Base-by-base conservation (phyloP, 1,139 yeast genomes). In the Pneumocystis carinii region DNA sequence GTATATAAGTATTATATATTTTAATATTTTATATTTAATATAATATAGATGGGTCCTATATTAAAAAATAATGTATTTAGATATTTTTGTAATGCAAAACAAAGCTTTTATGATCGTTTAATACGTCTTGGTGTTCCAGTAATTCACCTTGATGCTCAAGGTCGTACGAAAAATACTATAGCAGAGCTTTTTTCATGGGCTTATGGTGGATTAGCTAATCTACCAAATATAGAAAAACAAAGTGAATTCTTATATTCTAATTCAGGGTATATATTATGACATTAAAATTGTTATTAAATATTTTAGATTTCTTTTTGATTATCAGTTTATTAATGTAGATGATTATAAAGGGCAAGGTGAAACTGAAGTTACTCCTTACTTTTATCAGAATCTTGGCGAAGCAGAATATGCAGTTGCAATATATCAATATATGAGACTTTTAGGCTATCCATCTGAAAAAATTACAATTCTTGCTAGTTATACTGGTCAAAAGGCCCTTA, bases 401-500 rank as follows among this genome's bases (percentile, higher is more conserved):
- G 87, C 86, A 0, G 84, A 81, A 67, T 80, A 74, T 66, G 75
- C 79, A 15, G 81, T 81, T 10, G 72, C 74, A 0, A 67, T 83
- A 10, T 82, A 75, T 69, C 77, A 76, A 70, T 82, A 80, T 67
- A 73, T 83, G 79, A 69, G 79, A 32, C 68, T 76, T 2, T 66
- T 78, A 24, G 83, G 82, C 0, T 81, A 81, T 67, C 77, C 83
- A 0, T 63, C 69, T 0, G 67, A 70, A 0, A 69, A 69, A 19
- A 77, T 84, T 27, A 74, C 76, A 12, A 76, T 84, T 14, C 69
- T 79, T 61, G 76, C 80, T 1, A 72, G 76, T 12, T 77, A 76
- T 38, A 71, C 72, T 24, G 76, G 77, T 7, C 87, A 72, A 64
- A 70, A 69, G 62, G 69, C 63, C 38, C 66, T 73, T 59, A 65